Evolutionary conservation across 2,329 filamentous ascomycete genomes (phyloP).

Genomic region (Pseudogymnoascus sp.): DNA sequence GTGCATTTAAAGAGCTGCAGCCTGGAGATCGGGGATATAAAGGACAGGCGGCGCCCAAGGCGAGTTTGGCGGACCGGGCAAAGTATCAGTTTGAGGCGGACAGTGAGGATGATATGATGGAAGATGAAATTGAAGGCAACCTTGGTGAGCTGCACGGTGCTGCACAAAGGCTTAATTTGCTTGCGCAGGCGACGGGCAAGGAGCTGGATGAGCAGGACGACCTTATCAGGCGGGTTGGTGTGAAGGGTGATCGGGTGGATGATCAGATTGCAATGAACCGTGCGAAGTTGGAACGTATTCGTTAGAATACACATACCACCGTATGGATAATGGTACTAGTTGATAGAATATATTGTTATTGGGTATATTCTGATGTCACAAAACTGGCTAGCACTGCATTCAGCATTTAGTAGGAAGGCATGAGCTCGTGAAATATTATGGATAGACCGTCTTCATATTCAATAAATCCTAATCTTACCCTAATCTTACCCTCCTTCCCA

Average conservation of each 20-base stretch:
- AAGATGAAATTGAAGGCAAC: slow-evolving; percentile 62
- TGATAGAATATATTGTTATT: not conserved
- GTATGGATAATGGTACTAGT: not conserved
- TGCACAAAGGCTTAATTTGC: slow-evolving; percentile 60
- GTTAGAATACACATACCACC: slow-evolving; percentile 24
- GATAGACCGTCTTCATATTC: not conserved
- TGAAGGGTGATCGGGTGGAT: slow-evolving; percentile 77
- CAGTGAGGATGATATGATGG: slow-evolving; percentile 41
- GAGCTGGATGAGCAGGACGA: slow-evolving; percentile 72
- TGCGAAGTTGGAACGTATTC: slow-evolving; percentile 57
- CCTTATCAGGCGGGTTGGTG: slow-evolving; percentile 65
- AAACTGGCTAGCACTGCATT: not conserved
- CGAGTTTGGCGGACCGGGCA: slow-evolving; percentile 48
- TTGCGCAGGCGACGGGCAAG: slow-evolving; percentile 64
- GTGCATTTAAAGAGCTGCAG: slow-evolving; percentile 37
- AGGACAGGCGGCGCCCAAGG: slow-evolving; percentile 21
- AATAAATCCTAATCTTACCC: not conserved
- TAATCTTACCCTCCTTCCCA: too few relatives aligned
- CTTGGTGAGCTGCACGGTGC: slow-evolving; percentile 50
- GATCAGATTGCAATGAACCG: slow-evolving; percentile 74
- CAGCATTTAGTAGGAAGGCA: not conserved
- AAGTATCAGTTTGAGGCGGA: slow-evolving; percentile 68
- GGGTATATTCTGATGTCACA: not conserved
- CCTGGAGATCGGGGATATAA: slow-evolving; percentile 27
- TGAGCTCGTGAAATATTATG: not conserved